Base-by-base conservation (phyloP, 345 rosid genomes). In the Eucalyptus virginea region DNA sequence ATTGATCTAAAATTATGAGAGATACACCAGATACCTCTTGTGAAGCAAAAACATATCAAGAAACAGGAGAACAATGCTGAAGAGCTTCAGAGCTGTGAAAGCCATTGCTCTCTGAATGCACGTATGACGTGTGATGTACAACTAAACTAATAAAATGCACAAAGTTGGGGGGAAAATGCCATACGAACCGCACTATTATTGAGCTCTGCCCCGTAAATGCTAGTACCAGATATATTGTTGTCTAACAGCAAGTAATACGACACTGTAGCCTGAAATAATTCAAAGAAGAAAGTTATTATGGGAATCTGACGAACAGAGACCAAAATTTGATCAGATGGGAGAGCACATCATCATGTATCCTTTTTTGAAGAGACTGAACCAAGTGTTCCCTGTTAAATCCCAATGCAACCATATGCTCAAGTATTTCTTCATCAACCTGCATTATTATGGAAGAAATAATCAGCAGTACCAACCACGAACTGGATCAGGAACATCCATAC, bases 351-450 rank as follows among this genome's bases (percentile, higher is more conserved):
- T 95, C 94, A 86, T 95, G 99, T 85, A 92, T 90, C 93, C 98
- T 95, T 91, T 93, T 96, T 86, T 93, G 94, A 91, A 98, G 98
- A 89, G 98, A 96, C 89, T 97, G 99, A 89, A 96, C 85, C 77
- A 96, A 92, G 62, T 92, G 95, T 92, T 91, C 96, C 91, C 94
- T 92, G 89, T 95, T 95, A 91, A 96, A 97, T 87, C 99, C 99
- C 96, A 94, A 92, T 83, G 91, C 92, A 56, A 97, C 91, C 62
- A 96, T 97, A 90, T 94, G 96, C 92, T 94, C 95, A 90, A 98
- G 94, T 86, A 97, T 95, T 90, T 98, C 97, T 90, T 96, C 99
- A 85, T 98, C 97, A 91, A 97, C 94, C 99, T 98, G 95, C 91
- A 90, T 90, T 87, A 51, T 34, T 15, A 51, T 86, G 86, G 90